Conservation (phyloP, 441 rosid genomes). For the Metrosideros polymorpha region DNA sequence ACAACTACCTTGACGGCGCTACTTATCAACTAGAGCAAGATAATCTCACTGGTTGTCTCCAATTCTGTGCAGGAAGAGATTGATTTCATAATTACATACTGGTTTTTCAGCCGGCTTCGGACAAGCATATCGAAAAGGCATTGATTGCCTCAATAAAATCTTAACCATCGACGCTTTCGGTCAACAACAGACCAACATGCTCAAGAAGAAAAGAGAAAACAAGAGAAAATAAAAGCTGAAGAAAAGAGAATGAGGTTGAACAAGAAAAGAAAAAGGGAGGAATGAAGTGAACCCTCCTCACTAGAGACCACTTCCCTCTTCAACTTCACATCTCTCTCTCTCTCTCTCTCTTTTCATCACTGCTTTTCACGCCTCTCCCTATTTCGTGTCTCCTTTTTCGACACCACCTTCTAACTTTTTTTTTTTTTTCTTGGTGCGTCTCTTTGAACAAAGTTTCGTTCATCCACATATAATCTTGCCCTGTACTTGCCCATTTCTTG, state of each 20-base stretch:
- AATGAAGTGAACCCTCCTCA: slow-evolving; percentile 3
- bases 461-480: not conserved
- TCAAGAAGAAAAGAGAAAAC: slow-evolving; percentile 1
- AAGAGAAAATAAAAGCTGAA: not conserved
- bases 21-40: not conserved
- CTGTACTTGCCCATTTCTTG: not conserved
- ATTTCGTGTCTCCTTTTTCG: slow-evolving; percentile 9
- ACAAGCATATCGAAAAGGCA: slow-evolving; percentile 15
- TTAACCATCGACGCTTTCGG: slow-evolving; percentile 27
- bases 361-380: slow-evolving; percentile 4
- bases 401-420: not conserved
- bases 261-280: not conserved
- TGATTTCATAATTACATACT: not conserved
- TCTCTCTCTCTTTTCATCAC: no score
- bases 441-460: not conserved
- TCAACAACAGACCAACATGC: slow-evolving; percentile 27
- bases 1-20: slow-evolving; percentile 3
- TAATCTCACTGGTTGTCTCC: not conserved
- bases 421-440: not conserved
- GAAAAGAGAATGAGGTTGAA: not conserved
- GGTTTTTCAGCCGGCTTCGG: slow-evolving; percentile 6
- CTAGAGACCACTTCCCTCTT: slow-evolving; percentile 2
- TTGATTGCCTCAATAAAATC: slow-evolving; percentile 34
- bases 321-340: slow-evolving; percentile 9
- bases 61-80: not conserved